Conservation (phyloP, 179 eudicot genomes). For the Gypsophila paniculata region DNA sequence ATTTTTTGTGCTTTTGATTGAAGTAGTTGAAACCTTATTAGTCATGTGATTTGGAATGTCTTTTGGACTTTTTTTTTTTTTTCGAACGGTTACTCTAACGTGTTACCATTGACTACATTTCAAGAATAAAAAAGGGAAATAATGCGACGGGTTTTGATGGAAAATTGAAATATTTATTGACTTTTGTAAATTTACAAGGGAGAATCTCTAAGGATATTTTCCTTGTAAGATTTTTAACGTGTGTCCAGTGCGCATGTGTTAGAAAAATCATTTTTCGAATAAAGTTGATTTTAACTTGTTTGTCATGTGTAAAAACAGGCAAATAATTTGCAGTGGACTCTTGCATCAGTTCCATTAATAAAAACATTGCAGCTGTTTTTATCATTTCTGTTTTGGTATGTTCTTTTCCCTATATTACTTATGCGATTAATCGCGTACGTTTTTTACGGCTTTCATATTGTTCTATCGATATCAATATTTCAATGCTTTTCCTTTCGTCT, state of each 20-base stretch:
- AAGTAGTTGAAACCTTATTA: conserved; percentile 26
- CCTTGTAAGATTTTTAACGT: no score
- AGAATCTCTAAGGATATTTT: no score
- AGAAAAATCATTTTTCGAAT: not conserved
- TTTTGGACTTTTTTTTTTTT: conserved; percentile 1
- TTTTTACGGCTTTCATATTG: not conserved
- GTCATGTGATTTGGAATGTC: conserved; percentile 13
- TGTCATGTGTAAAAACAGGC: conserved; percentile 44
- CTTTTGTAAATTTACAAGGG: no score
- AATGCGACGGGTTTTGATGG: no score
- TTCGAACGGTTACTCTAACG: not conserved
- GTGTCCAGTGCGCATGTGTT: no score
- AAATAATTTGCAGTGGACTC: conserved; percentile 81
- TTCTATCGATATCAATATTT: not conserved
- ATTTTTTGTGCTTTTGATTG: conserved; percentile 14
- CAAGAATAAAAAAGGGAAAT: no score
- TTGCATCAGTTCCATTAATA: conserved; percentile 73
- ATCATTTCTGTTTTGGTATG: conserved; percentile 91
- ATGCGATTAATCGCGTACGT: not conserved
- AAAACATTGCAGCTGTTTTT: conserved; percentile 73
- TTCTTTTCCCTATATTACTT: not conserved
- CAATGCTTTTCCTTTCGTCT: not conserved
- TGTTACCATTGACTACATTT: no score
- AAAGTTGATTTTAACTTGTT: conserved; percentile 22
- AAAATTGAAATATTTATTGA: no score